phyloP scores from a whole-genome alignment of 345 rosid species.

The Cardiospermum halicacabum region DNA sequence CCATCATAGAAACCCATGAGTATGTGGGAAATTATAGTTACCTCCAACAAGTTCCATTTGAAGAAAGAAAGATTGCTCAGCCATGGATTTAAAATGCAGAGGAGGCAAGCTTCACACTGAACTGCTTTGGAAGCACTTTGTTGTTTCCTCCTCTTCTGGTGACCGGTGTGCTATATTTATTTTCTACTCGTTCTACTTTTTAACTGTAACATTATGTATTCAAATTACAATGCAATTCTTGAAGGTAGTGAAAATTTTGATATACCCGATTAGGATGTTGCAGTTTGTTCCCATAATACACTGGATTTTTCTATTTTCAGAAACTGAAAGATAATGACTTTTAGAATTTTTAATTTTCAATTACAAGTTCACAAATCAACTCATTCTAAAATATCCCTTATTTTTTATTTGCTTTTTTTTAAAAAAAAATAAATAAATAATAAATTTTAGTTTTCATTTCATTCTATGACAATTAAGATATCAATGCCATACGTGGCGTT shows the following conservation, averaged over 20 bases:
- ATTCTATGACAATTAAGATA: too few species aligned
- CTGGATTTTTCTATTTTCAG: too few species aligned
- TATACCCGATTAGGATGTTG: not conserved
- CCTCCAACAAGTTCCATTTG: not conserved
- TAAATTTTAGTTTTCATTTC: too few species aligned
- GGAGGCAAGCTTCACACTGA: not conserved
- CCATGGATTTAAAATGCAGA: not conserved
- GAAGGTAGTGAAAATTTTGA: not conserved
- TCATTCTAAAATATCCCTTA: too few species aligned
- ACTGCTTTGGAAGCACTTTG: not conserved
- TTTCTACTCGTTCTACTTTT: not conserved
- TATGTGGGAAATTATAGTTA: not conserved
- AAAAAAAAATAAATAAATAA: too few species aligned
- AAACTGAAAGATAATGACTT: too few species aligned
- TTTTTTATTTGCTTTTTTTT: too few species aligned
- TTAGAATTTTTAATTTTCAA: too few species aligned
- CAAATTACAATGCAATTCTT: not conserved
- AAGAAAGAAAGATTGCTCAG: not conserved
- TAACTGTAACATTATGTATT: not conserved
- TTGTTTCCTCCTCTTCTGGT: not conserved
- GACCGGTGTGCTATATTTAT: not conserved
- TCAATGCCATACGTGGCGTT: too few species aligned
- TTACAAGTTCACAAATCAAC: too few species aligned
- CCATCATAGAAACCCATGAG: not conserved
- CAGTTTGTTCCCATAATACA: too few species aligned